phyloP scores from a whole-genome alignment of 2,329 filamentous ascomycete species.

The Achaetomium macrosporum region DNA sequence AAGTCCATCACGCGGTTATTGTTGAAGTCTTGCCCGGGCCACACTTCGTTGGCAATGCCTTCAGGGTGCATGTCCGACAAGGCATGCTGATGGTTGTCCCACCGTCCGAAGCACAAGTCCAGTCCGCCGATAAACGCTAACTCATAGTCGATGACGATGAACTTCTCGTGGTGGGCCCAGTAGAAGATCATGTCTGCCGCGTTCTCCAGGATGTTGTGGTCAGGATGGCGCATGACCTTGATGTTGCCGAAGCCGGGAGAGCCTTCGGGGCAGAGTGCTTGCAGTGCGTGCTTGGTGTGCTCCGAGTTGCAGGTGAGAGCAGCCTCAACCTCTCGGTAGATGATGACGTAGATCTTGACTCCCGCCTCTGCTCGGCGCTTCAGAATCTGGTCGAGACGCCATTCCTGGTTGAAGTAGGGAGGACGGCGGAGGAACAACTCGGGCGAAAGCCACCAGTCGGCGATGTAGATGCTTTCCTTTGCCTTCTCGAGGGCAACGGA shows the following conservation, averaged over 20 bases:
- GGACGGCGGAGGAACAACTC: constrained; percentile 82
- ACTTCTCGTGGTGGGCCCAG: constrained; percentile 98
- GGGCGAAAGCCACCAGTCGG: constrained; percentile 94
- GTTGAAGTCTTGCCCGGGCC: constrained; percentile 96
- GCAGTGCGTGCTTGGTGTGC: constrained; percentile 85
- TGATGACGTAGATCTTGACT: constrained; percentile 88
- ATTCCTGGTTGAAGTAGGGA: constrained; percentile 76
- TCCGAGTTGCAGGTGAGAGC: constrained; percentile 86
- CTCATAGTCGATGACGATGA: constrained; percentile 88
- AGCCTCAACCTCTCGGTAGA: constrained; percentile 82
- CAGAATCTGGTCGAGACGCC: constrained; percentile 76
- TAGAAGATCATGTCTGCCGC: constrained; percentile 95
- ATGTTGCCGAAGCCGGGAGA: constrained; percentile 84
- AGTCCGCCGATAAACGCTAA: constrained; percentile 90
- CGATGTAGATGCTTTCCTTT: constrained; percentile 90
- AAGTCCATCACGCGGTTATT: constrained; percentile 98
- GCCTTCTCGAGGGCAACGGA: constrained; percentile 84
- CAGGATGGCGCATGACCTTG: constrained; percentile 79
- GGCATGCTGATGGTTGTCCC: constrained; percentile 82
- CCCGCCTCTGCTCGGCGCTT: constrained; percentile 87
- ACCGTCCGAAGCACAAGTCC: constrained; percentile 91
- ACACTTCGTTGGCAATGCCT: constrained; percentile 75
- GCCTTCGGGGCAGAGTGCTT: constrained; percentile 73
- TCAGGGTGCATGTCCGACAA: constrained; percentile 84
- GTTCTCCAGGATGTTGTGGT: constrained; percentile 93